Percentiles rank a stretch among this genome's conserved stretches.
These are phyloP conservation scores for Phaeosphaeria sp. DNA, from an alignment of 2,329 filamentous ascomycete species.

Conservation along the genomic window DNA sequence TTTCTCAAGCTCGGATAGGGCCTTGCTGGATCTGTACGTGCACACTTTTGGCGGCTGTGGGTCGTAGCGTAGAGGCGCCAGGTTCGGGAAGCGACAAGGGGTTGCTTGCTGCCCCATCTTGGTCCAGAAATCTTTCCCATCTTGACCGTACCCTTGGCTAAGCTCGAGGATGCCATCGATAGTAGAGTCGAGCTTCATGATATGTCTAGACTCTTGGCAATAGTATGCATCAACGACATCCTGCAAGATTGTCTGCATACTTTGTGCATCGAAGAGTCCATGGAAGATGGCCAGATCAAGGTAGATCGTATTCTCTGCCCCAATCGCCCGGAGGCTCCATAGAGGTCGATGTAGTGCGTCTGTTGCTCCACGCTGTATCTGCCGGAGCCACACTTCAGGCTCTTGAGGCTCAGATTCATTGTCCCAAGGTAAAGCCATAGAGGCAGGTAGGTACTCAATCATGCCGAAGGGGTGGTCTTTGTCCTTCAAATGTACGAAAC, in stretches of 20 bases:
- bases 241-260: conserved; percentile 68
- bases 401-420: conserved; percentile 2
- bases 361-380: conserved; percentile 43
- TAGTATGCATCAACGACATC: conserved; percentile 60
- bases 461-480: conserved; percentile 72
- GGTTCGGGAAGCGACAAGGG: conserved; percentile 75
- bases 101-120: conserved; percentile 59
- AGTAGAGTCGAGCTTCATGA: conserved; percentile 50
- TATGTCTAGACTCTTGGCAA: conserved; percentile 24
- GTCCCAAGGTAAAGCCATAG: conserved; percentile 46
- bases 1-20: conserved; percentile 59
- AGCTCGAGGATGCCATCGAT: conserved; percentile 54
- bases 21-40: conserved; percentile 47
- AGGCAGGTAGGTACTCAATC: conserved; percentile 63
- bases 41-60: conserved; percentile 45
- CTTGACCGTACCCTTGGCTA: conserved; percentile 36
- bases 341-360: conserved; percentile 60
- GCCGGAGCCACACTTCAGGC: conserved; percentile 31
- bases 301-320: conserved; percentile 20
- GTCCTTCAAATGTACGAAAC: conserved; percentile 71
- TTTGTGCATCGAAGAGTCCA: conserved; percentile 83
- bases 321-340: conserved; percentile 66
- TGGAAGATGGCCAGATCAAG: conserved; percentile 72
- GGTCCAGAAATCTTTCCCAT: conserved; percentile 67
- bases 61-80: conserved; percentile 66